A percentile compares a stretch with the other conserved stretches of the same genome.
Evolutionary conservation across 176 grass and related monocot genomes (phyloP).

Genomic region (Aegilops longissima): DNA sequence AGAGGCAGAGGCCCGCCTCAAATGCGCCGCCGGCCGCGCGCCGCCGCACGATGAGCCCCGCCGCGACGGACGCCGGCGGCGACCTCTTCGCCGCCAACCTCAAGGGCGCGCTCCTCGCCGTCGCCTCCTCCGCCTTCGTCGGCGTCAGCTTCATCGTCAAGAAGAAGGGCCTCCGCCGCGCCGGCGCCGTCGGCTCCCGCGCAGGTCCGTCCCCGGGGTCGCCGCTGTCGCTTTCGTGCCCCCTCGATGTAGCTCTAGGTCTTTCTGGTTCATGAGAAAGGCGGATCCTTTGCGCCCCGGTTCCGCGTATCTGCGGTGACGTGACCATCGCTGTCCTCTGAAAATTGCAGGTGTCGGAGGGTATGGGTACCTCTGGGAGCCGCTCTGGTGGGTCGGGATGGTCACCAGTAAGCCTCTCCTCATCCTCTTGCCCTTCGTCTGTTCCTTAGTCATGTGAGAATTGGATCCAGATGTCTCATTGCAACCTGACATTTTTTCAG

Average conservation of each 20-base stretch:
- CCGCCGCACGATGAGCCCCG: constrained; percentile 29
- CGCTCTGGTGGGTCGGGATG: constrained; percentile 98
- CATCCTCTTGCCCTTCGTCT: background rate
- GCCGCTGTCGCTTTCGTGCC: background rate
- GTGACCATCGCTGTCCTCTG: constrained; percentile 4
- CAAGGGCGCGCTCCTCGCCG: constrained; percentile 76
- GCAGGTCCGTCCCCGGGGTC: constrained; percentile 46
- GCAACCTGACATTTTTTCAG: constrained; percentile 45
- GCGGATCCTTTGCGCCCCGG: constrained; percentile 1
- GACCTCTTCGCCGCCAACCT: constrained; percentile 86
- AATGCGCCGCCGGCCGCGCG: constrained; percentile 38
- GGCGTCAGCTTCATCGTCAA: constrained; percentile 99
- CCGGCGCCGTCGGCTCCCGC: constrained; percentile 58
- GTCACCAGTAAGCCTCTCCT: constrained; percentile 72
- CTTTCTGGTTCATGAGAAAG: constrained; percentile 27
- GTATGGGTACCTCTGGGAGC: constrained; percentile 91
- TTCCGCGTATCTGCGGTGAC: background rate
- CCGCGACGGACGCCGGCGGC: constrained; percentile 30
- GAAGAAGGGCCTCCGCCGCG: constrained; percentile 92
- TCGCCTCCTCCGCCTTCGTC: constrained; percentile 90
- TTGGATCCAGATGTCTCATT: background rate
- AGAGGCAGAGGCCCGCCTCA: constrained; percentile 17
- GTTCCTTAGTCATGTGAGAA: constrained; percentile 1
- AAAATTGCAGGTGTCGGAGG: constrained; percentile 68
- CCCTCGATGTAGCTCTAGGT: constrained; percentile 15